These are phyloP conservation scores for Phyllosticta capitalensis DNA, from an alignment of 2,329 filamentous ascomycete species.

Conservation along the genomic window DNA sequence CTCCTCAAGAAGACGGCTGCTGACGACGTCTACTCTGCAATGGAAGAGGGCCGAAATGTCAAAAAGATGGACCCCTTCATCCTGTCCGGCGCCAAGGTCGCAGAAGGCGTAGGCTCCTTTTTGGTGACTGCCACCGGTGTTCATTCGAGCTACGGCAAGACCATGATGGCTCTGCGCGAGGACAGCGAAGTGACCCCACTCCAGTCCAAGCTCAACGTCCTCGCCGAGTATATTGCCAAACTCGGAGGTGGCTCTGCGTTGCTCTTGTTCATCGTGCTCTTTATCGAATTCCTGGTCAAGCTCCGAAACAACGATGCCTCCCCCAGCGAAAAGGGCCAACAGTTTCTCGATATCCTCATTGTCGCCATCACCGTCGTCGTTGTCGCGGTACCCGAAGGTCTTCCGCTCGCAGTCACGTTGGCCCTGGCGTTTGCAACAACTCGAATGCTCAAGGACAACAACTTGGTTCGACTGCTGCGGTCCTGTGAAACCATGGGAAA, in stretches of 20 bases:
- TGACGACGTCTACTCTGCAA: conserved; percentile 56
- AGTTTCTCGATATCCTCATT: conserved; percentile 54
- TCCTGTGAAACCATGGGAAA: conserved; percentile 66
- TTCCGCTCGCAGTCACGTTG: conserved; percentile 58
- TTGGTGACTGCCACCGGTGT: conserved; percentile 65
- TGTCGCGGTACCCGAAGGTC: conserved; percentile 58
- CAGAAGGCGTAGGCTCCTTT: conserved; percentile 66
- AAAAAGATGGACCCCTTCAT: conserved; percentile 74
- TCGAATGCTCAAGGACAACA: conserved; percentile 60
- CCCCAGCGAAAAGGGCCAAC: conserved; percentile 63
- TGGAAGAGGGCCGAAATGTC: conserved; percentile 51
- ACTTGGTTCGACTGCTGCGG: conserved; percentile 56
- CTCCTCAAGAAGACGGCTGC: conserved; percentile 57
- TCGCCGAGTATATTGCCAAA: conserved; percentile 74
- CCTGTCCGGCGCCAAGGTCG: conserved; percentile 73
- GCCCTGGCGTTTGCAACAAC: conserved; percentile 60
- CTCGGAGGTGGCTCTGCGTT: conserved; percentile 68
- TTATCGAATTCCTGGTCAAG: conserved; percentile 73
- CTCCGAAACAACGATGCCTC: conserved; percentile 46
- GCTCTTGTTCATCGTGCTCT: conserved; percentile 70
- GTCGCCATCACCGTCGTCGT: conserved; percentile 58
- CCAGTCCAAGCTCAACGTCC: conserved; percentile 65
- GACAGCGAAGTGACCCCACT: conserved; percentile 69
- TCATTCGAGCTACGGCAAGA: conserved; percentile 67
- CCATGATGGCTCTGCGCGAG: conserved; percentile 67